A percentile compares a stretch with the other conserved stretches of the same genome.
Conservation (phyloP, 73 alveolate species). For the Paramecium octaurelia region DNA sequence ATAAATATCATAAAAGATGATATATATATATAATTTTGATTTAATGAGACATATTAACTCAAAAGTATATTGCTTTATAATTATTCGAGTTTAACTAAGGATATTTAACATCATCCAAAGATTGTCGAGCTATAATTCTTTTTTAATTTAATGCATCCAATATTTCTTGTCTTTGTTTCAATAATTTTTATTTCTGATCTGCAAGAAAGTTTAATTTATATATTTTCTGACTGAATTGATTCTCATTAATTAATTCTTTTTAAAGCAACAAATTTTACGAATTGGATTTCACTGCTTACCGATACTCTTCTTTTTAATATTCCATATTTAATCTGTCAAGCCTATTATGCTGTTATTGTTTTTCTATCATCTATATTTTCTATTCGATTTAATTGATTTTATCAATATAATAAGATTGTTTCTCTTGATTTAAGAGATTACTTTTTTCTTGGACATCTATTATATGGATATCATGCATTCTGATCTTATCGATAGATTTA, state of each 20-base stretch:
- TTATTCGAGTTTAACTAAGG: slow-evolving; percentile 3
- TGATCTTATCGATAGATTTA: slow-evolving; percentile 12
- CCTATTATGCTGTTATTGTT: background rate
- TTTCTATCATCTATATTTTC: background rate
- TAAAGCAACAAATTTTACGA: background rate
- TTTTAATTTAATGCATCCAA: background rate
- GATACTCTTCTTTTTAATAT: background rate
- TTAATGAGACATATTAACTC: background rate
- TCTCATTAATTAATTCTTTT: background rate
- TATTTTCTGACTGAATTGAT: background rate
- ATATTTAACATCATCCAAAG: slow-evolving; percentile 16
- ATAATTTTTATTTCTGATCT: background rate
- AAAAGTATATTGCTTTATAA: background rate
- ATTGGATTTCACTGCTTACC: background rate
- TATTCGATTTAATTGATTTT: background rate
- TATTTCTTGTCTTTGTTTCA: background rate
- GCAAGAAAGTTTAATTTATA: background rate
- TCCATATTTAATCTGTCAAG: background rate
- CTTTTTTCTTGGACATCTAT: background rate
- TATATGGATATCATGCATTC: slow-evolving; percentile 20
- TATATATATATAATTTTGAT: background rate
- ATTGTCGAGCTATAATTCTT: background rate
- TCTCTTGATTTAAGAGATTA: background rate
- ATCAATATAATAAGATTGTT: background rate
- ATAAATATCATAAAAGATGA: no score